A percentile compares a stretch with the other conserved stretches of the same genome.
These are phyloP conservation scores for Chamaecyparis obtusa DNA, from an alignment of 75 land plant species.

Conservation along the genomic window DNA sequence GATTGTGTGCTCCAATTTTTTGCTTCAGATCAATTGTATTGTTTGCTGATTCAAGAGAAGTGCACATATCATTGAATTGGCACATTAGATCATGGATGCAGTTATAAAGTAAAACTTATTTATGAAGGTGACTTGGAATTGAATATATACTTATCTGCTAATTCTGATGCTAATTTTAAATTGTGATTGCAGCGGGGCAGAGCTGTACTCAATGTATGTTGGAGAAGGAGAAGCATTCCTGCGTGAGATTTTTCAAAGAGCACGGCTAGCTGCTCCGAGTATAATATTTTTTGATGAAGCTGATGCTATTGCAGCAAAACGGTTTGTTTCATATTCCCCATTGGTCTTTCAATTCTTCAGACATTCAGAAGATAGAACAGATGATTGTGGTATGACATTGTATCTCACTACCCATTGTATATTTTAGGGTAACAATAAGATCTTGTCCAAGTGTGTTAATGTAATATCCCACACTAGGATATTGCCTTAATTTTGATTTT, in stretches of 20 bases:
- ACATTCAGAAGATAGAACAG: neutral
- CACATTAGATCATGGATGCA: neutral
- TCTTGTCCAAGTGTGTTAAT: neutral
- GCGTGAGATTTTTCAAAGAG: constrained; percentile 79
- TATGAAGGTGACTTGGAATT: neutral
- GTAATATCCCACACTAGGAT: too few species aligned
- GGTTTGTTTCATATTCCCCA: constrained; percentile 30
- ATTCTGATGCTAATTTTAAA: neutral
- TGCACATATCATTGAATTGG: neutral
- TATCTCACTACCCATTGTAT: neutral
- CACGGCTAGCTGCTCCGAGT: constrained; percentile 86
- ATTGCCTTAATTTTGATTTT: too few species aligned
- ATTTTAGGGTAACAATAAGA: neutral
- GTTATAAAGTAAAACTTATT: neutral
- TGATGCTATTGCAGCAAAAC: constrained; percentile 72
- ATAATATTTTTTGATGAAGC: constrained; percentile 90
- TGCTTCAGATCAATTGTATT: neutral
- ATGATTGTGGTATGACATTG: neutral
- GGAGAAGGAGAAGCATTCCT: constrained; percentile 92
- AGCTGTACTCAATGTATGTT: constrained; percentile 88
- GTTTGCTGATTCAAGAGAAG: neutral
- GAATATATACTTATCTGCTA: neutral
- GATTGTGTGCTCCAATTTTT: neutral
- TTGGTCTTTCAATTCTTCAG: neutral
- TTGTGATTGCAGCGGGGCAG: constrained; percentile 69